phyloP scores from a whole-genome alignment of 768 basidiomycete genomes.

The Xerocomus brunneocitrinus region DNA sequence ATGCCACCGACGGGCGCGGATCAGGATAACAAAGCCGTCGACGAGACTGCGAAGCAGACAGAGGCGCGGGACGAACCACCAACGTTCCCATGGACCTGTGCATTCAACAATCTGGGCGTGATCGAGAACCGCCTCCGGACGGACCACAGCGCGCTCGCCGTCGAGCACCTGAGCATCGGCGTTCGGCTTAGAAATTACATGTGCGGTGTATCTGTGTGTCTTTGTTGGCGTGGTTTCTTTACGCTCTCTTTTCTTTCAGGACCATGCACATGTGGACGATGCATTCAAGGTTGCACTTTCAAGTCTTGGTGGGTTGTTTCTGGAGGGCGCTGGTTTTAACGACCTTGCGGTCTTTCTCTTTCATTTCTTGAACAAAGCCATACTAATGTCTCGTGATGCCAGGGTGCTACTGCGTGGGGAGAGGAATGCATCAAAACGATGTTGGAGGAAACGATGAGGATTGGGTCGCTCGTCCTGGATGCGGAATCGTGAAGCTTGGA shows the following conservation, averaged over 20 bases:
- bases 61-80: neutral
- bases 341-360: no score
- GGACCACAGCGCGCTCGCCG: constrained; percentile 1
- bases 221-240: neutral
- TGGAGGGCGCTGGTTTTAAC: neutral
- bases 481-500: neutral
- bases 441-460: constrained; percentile 15
- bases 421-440: constrained; percentile 12
- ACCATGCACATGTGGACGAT: constrained; percentile 17
- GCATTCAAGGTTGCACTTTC: constrained; percentile 12
- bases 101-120: constrained; percentile 12
- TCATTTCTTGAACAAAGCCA: neutral
- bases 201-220: neutral
- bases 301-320: constrained; percentile 9
- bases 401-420: constrained; percentile 21
- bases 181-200: constrained; percentile 5
- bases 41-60: neutral
- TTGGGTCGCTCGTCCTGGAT: constrained; percentile 11
- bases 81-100: constrained; percentile 2
- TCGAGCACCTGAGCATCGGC: constrained; percentile 7
- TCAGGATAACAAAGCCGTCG: neutral
- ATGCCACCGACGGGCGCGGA: neutral
- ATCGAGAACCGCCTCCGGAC: constrained; percentile 11
- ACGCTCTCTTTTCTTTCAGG: neutral
- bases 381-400: neutral